These are phyloP conservation scores for Breynia disticha DNA, from an alignment of 441 rosid genomes.

Conservation along the genomic window DNA sequence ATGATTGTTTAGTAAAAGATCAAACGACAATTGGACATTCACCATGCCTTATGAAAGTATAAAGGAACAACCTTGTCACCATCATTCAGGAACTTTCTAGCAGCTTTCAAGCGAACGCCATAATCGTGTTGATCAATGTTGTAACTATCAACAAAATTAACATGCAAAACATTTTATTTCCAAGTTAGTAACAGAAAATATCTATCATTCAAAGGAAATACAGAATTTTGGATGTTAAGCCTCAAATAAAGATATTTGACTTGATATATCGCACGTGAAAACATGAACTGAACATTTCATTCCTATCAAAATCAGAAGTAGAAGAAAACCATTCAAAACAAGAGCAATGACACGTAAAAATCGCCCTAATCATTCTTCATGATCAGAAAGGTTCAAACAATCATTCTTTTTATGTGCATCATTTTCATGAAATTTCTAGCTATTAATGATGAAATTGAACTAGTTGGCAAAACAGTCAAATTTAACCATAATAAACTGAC, in stretches of 20 bases:
- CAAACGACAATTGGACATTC: constrained; percentile 3
- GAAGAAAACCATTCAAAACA: too few species aligned
- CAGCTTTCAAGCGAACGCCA: constrained; percentile 69
- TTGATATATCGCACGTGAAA: too few species aligned
- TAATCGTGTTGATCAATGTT: constrained; percentile 93
- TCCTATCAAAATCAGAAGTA: too few species aligned
- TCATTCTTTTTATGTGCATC: neutral
- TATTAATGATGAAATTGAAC: too few species aligned
- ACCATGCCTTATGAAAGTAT: neutral
- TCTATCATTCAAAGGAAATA: neutral
- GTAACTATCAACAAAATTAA: constrained; percentile 39
- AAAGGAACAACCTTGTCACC: constrained; percentile 67
- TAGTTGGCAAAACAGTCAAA: neutral
- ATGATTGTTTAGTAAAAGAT: constrained; percentile 12
- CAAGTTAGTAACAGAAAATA: neutral
- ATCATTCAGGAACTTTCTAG: constrained; percentile 68
- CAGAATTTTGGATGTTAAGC: neutral
- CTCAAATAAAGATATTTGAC: neutral
- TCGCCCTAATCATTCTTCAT: neutral
- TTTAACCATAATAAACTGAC: neutral
- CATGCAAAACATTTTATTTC: neutral
- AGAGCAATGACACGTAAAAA: neutral
- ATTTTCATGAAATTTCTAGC: neutral
- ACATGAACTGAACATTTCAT: too few species aligned
- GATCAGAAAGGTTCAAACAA: neutral